phyloP scores from a whole-genome alignment of 805 yeast genomes.

The Sungouiella thailandica region DNA sequence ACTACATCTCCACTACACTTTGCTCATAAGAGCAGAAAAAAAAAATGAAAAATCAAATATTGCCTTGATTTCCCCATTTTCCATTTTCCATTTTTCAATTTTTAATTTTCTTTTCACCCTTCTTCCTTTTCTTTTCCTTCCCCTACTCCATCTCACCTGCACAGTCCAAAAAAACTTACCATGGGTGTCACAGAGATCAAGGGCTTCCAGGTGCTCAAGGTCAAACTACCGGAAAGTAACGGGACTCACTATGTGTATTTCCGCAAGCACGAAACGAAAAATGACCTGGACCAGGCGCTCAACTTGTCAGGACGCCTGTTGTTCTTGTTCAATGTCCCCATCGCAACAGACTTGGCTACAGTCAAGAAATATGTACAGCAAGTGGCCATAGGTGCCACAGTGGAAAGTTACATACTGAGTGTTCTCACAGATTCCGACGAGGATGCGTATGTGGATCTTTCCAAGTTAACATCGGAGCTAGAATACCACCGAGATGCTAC shows the following conservation, averaged over 20 bases:
- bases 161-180: background rate
- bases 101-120: background rate
- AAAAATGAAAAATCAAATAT: no score
- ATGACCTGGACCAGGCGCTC: constrained; percentile 18
- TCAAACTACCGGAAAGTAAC: constrained; percentile 35
- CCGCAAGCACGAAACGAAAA: constrained; percentile 55
- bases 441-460: constrained; percentile 45
- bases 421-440: constrained; percentile 36
- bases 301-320: constrained; percentile 40
- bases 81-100: background rate
- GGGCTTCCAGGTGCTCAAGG: constrained; percentile 52
- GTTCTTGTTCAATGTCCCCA: constrained; percentile 76
- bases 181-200: constrained; percentile 40
- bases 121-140: background rate
- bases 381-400: constrained; percentile 60
- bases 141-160: background rate
- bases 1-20: no score
- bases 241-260: constrained; percentile 55
- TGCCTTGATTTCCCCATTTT: background rate
- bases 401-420: constrained; percentile 42
- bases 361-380: constrained; percentile 54
- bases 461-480: constrained; percentile 55
- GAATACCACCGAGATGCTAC: constrained; percentile 26
- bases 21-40: no score
- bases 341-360: constrained; percentile 47